Evolutionary conservation across 139 green algal genomes (phyloP).

Genomic region (Astrephomene gubernaculifera): DNA sequence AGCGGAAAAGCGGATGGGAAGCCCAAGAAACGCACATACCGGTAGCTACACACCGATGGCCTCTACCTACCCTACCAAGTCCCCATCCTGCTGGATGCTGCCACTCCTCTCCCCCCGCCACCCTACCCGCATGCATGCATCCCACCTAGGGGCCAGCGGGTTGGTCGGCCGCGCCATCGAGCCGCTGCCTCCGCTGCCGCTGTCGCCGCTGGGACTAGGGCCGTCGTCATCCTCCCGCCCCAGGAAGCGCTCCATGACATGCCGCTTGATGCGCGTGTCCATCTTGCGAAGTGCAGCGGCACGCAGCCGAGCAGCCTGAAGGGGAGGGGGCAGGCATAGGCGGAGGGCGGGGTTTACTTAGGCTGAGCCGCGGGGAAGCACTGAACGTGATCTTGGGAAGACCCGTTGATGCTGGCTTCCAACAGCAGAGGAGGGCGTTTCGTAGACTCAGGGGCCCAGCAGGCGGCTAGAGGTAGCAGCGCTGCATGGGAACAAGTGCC

Average conservation of each 20-base stretch:
- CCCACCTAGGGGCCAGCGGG: background rate
- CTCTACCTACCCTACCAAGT: background rate
- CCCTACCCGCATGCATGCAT: background rate
- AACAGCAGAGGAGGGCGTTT: too few species aligned
- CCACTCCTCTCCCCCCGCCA: background rate
- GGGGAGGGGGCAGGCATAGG: background rate
- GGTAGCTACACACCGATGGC: too few species aligned
- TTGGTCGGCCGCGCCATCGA: background rate
- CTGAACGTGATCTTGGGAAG: background rate
- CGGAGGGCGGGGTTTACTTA: background rate
- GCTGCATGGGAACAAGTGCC: too few species aligned
- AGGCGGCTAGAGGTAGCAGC: too few species aligned
- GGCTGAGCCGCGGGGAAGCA: background rate
- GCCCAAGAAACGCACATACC: too few species aligned
- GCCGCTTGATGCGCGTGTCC: constrained; percentile 18
- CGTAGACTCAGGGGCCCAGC: too few species aligned
- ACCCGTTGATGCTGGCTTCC: background rate
- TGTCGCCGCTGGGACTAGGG: too few species aligned
- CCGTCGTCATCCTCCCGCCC: background rate
- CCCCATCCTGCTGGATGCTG: background rate
- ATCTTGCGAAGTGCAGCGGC: constrained; percentile 13
- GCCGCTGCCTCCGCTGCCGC: background rate
- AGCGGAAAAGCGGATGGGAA: too few species aligned
- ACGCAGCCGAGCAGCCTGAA: constrained; percentile 14
- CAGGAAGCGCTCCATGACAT: background rate